Conservation (phyloP, 805 yeast species). For the Maudiozyma pseudohumilis region DNA sequence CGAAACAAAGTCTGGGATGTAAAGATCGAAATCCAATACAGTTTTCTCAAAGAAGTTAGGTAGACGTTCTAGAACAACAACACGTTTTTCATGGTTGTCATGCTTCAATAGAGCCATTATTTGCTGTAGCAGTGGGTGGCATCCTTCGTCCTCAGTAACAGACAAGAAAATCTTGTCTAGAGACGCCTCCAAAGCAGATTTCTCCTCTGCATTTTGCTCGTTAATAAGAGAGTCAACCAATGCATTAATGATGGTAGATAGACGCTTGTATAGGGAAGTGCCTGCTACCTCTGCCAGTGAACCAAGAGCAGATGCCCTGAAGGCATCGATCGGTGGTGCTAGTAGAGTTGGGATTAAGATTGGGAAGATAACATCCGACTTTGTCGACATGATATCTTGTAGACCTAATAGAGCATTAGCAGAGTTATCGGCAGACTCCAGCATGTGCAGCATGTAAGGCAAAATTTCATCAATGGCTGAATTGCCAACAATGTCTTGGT, state of each 20-base stretch:
- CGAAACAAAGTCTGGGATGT: conserved; percentile 64
- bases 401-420: conserved; percentile 78
- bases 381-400: conserved; percentile 84
- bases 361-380: conserved; percentile 88
- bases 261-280: conserved; percentile 59
- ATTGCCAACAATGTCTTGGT: conserved; percentile 75
- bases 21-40: conserved; percentile 57
- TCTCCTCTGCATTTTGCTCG: conserved; percentile 31
- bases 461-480: conserved; percentile 79
- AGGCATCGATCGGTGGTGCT: conserved; percentile 67
- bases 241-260: conserved; percentile 64
- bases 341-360: conserved; percentile 78
- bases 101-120: conserved; percentile 64
- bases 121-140: conserved; percentile 78
- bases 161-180: conserved; percentile 64
- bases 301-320: conserved; percentile 81
- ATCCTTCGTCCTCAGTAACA: conserved; percentile 66
- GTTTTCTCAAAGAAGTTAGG: conserved; percentile 63
- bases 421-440: conserved; percentile 49
- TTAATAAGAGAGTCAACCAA: conserved; percentile 50
- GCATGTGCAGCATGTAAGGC: conserved; percentile 67
- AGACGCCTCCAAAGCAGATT: conserved; percentile 38
- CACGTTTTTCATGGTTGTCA: conserved; percentile 58
- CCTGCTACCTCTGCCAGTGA: conserved; percentile 89
- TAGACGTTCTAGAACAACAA: conserved; percentile 54